phyloP scores from a whole-genome alignment of 805 yeast species.

The Lachancea kluyveri region DNA sequence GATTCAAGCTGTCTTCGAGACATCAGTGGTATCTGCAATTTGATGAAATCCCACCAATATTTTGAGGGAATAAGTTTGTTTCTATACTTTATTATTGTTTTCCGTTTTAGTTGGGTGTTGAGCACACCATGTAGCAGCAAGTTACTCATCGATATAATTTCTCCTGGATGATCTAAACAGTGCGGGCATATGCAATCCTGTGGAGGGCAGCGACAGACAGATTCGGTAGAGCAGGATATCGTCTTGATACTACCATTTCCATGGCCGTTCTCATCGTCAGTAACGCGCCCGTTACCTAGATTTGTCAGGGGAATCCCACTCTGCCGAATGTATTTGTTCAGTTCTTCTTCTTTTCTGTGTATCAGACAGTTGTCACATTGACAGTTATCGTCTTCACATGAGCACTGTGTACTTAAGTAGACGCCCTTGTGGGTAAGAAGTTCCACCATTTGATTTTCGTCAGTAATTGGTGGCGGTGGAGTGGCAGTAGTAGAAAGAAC shows the following conservation, averaged over 20 bases:
- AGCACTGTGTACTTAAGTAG: constrained; percentile 28
- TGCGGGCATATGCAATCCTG: constrained; percentile 19
- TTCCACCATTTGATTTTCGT: constrained; percentile 20
- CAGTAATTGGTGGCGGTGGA: constrained; percentile 1
- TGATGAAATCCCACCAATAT: constrained; percentile 31
- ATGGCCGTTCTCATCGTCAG: constrained; percentile 1
- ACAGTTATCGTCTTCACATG: constrained; percentile 29
- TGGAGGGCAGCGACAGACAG: constrained; percentile 12
- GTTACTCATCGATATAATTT: constrained; percentile 22
- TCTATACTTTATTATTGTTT: constrained; percentile 23
- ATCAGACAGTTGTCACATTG: constrained; percentile 29
- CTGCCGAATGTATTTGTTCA: constrained; percentile 23
- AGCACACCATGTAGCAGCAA: constrained; percentile 22
- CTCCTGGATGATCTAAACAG: constrained; percentile 24
- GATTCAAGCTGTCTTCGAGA: constrained; percentile 16
- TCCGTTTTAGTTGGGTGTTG: constrained; percentile 21
- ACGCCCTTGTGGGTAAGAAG: constrained; percentile 29
- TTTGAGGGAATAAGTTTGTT: constrained; percentile 27
- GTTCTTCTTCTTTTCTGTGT: constrained; percentile 31
- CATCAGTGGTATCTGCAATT: constrained; percentile 22
- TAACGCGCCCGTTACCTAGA: constrained; percentile 19
- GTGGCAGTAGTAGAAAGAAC: too few relatives aligned
- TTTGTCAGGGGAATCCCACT: constrained; percentile 29
- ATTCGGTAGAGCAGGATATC: constrained; percentile 1
- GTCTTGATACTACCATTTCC: too few relatives aligned